These are phyloP conservation scores for bread wheat (Triticum aestivum) DNA, from an alignment of 176 grass and related monocot genomes.

Conservation along the genomic window IWGSC_CS_RefSeq_v2.1 NC_057796.1:230018097-230018596, in stretches of 20 bases:
- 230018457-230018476: constrained; percentile 35
- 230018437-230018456: constrained; percentile 38
- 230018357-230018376: not conserved
- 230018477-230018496: constrained; percentile 8
- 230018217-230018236: not conserved
- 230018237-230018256: constrained; percentile 13
- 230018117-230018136: not conserved
- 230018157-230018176: not conserved
- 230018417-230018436: constrained; percentile 27
- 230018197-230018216: not conserved
- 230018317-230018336: constrained; percentile 38
- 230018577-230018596: not conserved
- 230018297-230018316: constrained; percentile 25
- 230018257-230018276: not conserved
- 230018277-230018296: constrained; percentile 24
- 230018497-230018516: not conserved
- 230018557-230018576: not conserved
- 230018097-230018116: not conserved
- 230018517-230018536: constrained; percentile 29
- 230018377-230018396: not conserved
- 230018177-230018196: not conserved
- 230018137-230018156: not conserved
- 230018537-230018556: constrained; percentile 21
- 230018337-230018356: constrained; percentile 36
- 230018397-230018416: constrained; percentile 7